Conservation (phyloP, 352 stramenopile species). For the Phytophthora megakarya region DNA sequence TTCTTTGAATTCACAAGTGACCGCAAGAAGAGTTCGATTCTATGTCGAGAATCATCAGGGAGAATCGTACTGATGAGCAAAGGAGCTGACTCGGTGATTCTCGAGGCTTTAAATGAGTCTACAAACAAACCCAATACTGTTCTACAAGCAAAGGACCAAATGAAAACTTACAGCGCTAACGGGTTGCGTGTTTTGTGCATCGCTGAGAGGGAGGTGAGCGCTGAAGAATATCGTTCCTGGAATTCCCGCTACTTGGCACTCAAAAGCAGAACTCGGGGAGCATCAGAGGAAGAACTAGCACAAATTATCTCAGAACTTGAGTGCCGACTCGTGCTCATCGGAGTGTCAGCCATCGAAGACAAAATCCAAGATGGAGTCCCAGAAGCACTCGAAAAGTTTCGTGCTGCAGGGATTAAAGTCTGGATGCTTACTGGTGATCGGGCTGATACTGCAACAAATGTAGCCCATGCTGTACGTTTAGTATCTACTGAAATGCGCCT, state of each 20-base stretch:
- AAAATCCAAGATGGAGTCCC: constrained; percentile 67
- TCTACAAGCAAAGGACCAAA: constrained; percentile 44
- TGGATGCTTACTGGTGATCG: constrained; percentile 80
- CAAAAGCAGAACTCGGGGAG: constrained; percentile 16
- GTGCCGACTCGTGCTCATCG: constrained; percentile 49
- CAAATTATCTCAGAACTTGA: constrained; percentile 54
- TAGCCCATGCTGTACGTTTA: constrained; percentile 56
- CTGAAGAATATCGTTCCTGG: constrained; percentile 64
- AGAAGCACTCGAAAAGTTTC: constrained; percentile 61
- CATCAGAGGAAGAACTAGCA: constrained; percentile 39
- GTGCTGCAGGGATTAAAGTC: constrained; percentile 69
- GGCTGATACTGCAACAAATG: constrained; percentile 69
- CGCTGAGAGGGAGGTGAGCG: constrained; percentile 53
- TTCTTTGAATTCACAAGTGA: constrained; percentile 70
- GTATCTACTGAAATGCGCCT: constrained; percentile 60
- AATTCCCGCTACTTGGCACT: constrained; percentile 40
- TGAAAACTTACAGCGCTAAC: constrained; percentile 60
- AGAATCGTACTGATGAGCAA: constrained; percentile 68
- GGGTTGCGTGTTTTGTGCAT: constrained; percentile 80
- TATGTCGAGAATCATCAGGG: constrained; percentile 42
- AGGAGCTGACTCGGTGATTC: constrained; percentile 90
- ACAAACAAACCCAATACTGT: constrained; percentile 34
- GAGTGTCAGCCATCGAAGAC: constrained; percentile 70
- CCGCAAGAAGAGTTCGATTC: constrained; percentile 70
- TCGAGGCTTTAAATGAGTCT: constrained; percentile 46